These are phyloP conservation scores for Nakataea oryzae DNA, from an alignment of 2,329 filamentous ascomycete genomes.

Conservation along the genomic window DNA sequence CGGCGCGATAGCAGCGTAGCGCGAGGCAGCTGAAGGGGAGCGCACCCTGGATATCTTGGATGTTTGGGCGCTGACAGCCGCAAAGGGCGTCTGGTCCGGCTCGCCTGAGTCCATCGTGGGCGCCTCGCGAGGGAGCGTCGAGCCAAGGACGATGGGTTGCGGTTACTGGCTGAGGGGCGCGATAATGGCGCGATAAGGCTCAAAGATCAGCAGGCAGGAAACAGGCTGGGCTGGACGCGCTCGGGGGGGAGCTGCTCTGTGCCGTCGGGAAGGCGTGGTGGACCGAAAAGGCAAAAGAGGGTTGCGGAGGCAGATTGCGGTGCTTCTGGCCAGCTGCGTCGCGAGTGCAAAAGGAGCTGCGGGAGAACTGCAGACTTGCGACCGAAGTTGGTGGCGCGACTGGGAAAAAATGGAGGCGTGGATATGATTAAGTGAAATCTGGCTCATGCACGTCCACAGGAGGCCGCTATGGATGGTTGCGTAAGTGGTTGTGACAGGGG, in stretches of 20 bases:
- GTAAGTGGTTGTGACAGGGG: background rate
- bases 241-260: background rate
- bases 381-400: background rate
- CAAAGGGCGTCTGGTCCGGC: conserved; percentile 85
- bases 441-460: conserved; percentile 6
- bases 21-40: conserved; percentile 9
- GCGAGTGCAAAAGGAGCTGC: background rate
- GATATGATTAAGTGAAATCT: conserved; percentile 8
- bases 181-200: background rate
- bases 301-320: background rate
- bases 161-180: background rate
- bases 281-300: background rate
- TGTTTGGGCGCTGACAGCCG: conserved; percentile 78
- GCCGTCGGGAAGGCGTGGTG: background rate
- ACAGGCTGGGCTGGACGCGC: background rate
- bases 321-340: background rate
- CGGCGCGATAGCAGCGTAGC: background rate
- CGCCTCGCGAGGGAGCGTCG: background rate
- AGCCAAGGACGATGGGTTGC: too few species aligned
- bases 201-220: background rate
- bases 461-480: background rate
- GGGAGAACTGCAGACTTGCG: background rate
- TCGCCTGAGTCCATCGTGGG: conserved; percentile 70
- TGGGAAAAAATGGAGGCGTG: background rate
- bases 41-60: conserved; percentile 62